Conservation (phyloP, 306 rosid genomes). For the Gleditsia sinensis region DNA sequence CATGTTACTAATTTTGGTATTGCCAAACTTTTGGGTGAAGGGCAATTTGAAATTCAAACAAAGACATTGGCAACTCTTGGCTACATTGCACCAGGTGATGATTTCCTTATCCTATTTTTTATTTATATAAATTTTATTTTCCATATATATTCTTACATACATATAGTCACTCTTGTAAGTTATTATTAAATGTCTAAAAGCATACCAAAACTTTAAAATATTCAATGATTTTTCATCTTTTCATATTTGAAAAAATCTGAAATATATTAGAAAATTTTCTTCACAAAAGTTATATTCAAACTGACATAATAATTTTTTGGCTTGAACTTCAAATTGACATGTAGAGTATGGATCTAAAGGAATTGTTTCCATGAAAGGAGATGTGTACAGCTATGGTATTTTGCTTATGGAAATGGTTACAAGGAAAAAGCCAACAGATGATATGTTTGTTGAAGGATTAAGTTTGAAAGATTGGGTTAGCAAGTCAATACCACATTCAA, state of each 20-base stretch:
- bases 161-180: too few relatives aligned
- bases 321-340: not conserved
- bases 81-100: constrained; percentile 1
- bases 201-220: too few relatives aligned
- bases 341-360: constrained; percentile 46
- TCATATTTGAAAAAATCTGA: not conserved
- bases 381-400: constrained; percentile 50
- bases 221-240: too few relatives aligned
- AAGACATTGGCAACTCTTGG: not conserved
- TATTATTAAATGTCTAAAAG: too few relatives aligned
- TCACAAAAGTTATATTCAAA: not conserved
- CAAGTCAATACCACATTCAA: not conserved
- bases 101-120: not conserved
- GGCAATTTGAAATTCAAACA: not conserved
- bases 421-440: constrained; percentile 45
- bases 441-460: constrained; percentile 32
- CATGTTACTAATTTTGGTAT: constrained; percentile 6
- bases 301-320: not conserved
- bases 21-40: not conserved
- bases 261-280: not conserved
- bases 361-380: constrained; percentile 40
- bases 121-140: not conserved
- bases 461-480: constrained; percentile 14
- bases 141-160: not conserved
- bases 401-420: constrained; percentile 50